Evolutionary conservation across 2,329 filamentous ascomycete species (phyloP).

Genomic region (Botrytis elliptica): DNA sequence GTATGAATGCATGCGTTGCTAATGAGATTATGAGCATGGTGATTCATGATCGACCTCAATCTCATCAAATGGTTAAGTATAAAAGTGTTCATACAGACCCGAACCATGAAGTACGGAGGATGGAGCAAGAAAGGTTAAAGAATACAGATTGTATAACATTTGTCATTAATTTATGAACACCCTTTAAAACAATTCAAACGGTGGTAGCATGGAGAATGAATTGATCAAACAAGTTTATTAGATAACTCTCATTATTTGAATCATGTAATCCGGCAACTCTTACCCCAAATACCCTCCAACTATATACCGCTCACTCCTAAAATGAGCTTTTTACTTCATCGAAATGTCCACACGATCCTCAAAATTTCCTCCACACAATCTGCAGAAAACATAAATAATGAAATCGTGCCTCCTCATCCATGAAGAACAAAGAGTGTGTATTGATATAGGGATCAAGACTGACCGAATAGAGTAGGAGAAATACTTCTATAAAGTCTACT

Average conservation of each 20-base stretch:
- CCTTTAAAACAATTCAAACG: background rate
- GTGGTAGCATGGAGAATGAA: background rate
- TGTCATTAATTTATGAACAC: background rate
- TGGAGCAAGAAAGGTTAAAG: background rate
- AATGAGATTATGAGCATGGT: background rate
- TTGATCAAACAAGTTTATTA: background rate
- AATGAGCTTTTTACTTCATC: background rate
- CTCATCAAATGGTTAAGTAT: background rate
- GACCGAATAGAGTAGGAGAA: conserved; percentile 19
- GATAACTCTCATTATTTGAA: background rate
- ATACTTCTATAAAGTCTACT: conserved; percentile 19
- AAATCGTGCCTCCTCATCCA: conserved; percentile 3
- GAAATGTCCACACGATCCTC: conserved; percentile 9
- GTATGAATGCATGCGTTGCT: background rate
- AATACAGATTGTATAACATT: background rate
- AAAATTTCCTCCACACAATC: background rate
- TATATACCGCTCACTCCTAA: background rate
- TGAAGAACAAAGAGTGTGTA: background rate
- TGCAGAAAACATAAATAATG: background rate
- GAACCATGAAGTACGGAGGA: background rate
- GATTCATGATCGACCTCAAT: background rate
- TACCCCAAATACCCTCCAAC: background rate
- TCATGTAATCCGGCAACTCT: background rate
- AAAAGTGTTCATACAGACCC: background rate
- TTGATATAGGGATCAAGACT: conserved; percentile 17